Percentiles rank a stretch among this genome's conserved stretches.
These are phyloP conservation scores for Apiospora pterosperma DNA, from an alignment of 2,329 filamentous ascomycete genomes.

Conservation along the genomic window DNA sequence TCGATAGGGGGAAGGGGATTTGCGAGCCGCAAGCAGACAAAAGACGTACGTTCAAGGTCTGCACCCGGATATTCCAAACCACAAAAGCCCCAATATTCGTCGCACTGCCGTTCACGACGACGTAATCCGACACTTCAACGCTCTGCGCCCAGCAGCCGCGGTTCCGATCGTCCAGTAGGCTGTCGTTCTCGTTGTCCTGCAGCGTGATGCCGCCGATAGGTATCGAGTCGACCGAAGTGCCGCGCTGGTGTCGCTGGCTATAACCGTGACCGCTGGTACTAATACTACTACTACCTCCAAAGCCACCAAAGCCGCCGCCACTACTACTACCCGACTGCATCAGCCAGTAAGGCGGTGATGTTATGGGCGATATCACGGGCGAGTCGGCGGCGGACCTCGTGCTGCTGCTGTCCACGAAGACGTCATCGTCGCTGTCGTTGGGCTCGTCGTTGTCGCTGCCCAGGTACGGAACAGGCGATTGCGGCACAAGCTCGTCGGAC, in stretches of 20 bases:
- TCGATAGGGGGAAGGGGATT: background rate
- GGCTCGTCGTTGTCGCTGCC: background rate
- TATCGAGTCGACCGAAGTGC: constrained; percentile 44
- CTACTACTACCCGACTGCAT: background rate
- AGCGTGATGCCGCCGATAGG: constrained; percentile 55
- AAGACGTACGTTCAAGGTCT: constrained; percentile 71
- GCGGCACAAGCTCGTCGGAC: background rate
- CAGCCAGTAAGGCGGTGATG: constrained; percentile 38
- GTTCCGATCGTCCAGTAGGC: constrained; percentile 37
- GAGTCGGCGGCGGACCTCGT: constrained; percentile 8
- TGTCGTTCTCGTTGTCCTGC: constrained; percentile 56
- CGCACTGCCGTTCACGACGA: constrained; percentile 53
- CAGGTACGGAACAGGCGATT: background rate
- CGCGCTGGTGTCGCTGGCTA: constrained; percentile 11
- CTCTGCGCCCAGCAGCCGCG: constrained; percentile 61
- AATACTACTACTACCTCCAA: background rate
- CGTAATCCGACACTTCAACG: constrained; percentile 56
- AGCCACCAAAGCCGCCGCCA: background rate
- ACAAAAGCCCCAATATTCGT: constrained; percentile 81
- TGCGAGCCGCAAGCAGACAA: background rate
- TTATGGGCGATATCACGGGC: constrained; percentile 14
- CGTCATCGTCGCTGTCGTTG: background rate
- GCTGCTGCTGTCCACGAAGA: background rate
- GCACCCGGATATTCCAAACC: constrained; percentile 87
- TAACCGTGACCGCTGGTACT: no score